Percentiles rank a stretch among this genome's conserved stretches.
These are phyloP conservation scores for Pichia sp. DNA, from an alignment of 1,139 yeast species.

Conservation along the genomic window DNA sequence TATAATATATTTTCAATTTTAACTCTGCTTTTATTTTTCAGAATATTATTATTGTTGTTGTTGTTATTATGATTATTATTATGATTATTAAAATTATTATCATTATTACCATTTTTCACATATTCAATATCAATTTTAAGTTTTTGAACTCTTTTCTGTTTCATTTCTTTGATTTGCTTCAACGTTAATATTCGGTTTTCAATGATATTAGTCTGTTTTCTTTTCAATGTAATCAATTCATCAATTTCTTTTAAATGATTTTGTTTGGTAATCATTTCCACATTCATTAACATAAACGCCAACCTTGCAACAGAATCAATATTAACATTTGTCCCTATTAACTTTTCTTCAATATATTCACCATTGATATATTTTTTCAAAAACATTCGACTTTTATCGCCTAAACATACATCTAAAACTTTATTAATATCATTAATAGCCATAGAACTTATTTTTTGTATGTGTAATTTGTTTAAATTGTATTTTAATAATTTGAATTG, in stretches of 20 bases:
- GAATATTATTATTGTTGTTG: too few relatives aligned
- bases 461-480: conserved; percentile 19
- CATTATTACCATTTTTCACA: too few relatives aligned
- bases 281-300: conserved; percentile 39
- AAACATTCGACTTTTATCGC: conserved; percentile 18
- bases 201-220: conserved; percentile 7
- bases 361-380: conserved; percentile 15
- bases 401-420: conserved; percentile 22
- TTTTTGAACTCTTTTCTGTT: too few relatives aligned
- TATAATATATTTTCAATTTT: neutral
- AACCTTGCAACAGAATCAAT: conserved; percentile 36
- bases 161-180: neutral
- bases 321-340: conserved; percentile 12
- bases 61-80: too few relatives aligned
- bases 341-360: neutral
- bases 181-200: neutral
- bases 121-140: too few relatives aligned
- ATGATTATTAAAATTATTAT: too few relatives aligned
- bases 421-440: conserved; percentile 17
- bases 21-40: too few relatives aligned
- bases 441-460: conserved; percentile 16
- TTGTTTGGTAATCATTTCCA: conserved; percentile 32
- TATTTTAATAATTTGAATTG: conserved; percentile 23
- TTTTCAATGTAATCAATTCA: conserved; percentile 14
- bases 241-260: conserved; percentile 28